These are phyloP conservation scores for Helminthosporium solani DNA, from an alignment of 2,329 filamentous ascomycete genomes.

Conservation along the genomic window DNA sequence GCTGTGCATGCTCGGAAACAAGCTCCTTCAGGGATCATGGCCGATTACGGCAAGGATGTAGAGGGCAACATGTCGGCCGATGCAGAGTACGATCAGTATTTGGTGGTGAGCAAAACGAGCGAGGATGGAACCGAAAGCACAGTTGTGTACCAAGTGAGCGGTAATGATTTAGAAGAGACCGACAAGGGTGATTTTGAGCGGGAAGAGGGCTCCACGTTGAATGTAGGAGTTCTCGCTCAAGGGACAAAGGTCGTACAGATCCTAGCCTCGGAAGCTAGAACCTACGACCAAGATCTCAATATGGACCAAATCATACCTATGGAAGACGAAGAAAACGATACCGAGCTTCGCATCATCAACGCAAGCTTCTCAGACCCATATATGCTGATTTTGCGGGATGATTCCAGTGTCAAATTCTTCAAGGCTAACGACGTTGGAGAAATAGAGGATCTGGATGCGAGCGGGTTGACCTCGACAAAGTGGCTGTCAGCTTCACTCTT, in stretches of 20 bases:
- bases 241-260: conserved; percentile 84
- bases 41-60: conserved; percentile 47
- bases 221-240: conserved; percentile 79
- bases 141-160: conserved; percentile 74
- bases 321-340: conserved; percentile 77
- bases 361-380: conserved; percentile 87
- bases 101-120: conserved; percentile 74
- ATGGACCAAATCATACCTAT: conserved; percentile 90
- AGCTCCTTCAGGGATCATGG: conserved; percentile 57
- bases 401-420: conserved; percentile 76
- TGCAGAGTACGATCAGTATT: conserved; percentile 71
- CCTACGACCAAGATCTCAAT: conserved; percentile 86
- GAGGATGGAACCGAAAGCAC: conserved; percentile 71
- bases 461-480: conserved; percentile 61
- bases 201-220: conserved; percentile 81
- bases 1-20: conserved; percentile 71
- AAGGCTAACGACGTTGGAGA: conserved; percentile 80
- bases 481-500: conserved; percentile 88
- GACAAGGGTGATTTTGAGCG: conserved; percentile 88
- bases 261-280: conserved; percentile 80
- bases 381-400: conserved; percentile 77
- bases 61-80: conserved; percentile 47
- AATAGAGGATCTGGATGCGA: conserved; percentile 74
- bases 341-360: conserved; percentile 73
- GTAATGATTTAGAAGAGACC: conserved; percentile 70